Base-by-base conservation (phyloP, 352 stramenopile genomes). In the Globisporangium solare region DNA sequence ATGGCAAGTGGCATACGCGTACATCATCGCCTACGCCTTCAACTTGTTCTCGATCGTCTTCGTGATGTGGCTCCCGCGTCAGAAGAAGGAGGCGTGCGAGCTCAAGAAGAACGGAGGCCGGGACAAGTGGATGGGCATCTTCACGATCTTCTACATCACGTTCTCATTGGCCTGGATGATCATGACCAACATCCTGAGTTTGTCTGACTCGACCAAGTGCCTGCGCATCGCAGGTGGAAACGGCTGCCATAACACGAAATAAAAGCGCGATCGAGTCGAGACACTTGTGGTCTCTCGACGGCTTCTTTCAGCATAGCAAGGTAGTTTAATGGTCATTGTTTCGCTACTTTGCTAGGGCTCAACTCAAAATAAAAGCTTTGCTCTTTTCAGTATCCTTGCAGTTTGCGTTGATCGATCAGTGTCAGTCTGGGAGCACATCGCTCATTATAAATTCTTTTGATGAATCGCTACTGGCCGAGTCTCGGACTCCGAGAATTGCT, bases 161-260 rank as follows among this genome's bases (percentile, higher is more conserved):
- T 83, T 88, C 20, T 66, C 71, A 39, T 67, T 85, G 54, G 48
- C 51, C 22, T 88, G 74, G 74, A 79, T 71, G 40, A 51, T 88
- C 55, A 84, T 79, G 68, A 86, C 73, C 14, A 88, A 88, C 55
- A 58, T 84, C 46, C 24, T 89, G 20, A 74, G 68, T 49, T 56
- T 88, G 1, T 86, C 56, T 39, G 59, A 72, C 18, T 76, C 67
- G n/a, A 90, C 79, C 1, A 67, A 60, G 12, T 86, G 75, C 35
- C 46, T 83, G 18, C 67, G 71, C 12, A 84, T 84, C 41, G 71
- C 72, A 6, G 74, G 74, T 41, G 74, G 74, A 18, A 70, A 52
- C 0, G 70, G 73, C 8, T 84, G 74, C 65, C 6, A 35, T 7
- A 35, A 35, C 6, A 35, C 27, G 7, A 35, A 35, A 10, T 35